Percentiles rank a stretch among this genome's conserved stretches.
Evolutionary conservation across 2,329 filamentous ascomycete genomes (phyloP).

Genomic region (Arthrobotrys pseudoclavata): DNA sequence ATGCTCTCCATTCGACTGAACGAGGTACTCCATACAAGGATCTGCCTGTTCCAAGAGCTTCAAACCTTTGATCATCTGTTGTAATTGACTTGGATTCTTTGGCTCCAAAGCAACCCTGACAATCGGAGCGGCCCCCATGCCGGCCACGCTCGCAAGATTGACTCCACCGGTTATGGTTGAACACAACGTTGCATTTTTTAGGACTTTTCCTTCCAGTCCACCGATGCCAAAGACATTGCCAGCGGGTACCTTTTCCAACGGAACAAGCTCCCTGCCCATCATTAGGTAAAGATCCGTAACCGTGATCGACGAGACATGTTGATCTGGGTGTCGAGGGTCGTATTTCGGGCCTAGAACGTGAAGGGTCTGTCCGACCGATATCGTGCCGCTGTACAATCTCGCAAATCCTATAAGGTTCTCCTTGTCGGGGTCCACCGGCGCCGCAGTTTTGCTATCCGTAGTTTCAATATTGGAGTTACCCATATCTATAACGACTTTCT

Average conservation of each 20-base stretch:
- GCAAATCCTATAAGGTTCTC: conserved; percentile 97
- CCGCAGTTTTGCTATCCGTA: conserved; percentile 64
- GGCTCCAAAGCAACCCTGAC: conserved; percentile 97
- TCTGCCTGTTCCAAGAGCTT: conserved; percentile 92
- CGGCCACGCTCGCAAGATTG: conserved; percentile 87
- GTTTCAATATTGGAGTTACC: conserved; percentile 24
- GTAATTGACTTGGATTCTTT: conserved; percentile 86
- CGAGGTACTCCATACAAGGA: conserved; percentile 94
- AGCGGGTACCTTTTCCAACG: conserved; percentile 85
- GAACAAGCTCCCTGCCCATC: conserved; percentile 91
- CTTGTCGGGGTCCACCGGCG: conserved; percentile 73
- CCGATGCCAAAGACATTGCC: conserved; percentile 96
- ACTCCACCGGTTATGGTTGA: conserved; percentile 86
- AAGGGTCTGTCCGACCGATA: conserved; percentile 89
- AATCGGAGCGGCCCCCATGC: conserved; percentile 85
- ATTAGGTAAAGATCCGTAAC: conserved; percentile 92
- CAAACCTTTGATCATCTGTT: conserved; percentile 93
- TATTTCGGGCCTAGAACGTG: conserved; percentile 96
- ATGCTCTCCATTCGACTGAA: conserved; percentile 92
- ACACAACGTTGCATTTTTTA: conserved; percentile 95
- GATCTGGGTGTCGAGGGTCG: conserved; percentile 78
- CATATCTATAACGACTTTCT: conserved; percentile 44
- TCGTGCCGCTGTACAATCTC: conserved; percentile 88
- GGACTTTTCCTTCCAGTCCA: conserved; percentile 89
- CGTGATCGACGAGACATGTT: conserved; percentile 76